Evolutionary conservation across 2,329 filamentous ascomycete species (phyloP).

Genomic region (Aspergillus piperis): DNA sequence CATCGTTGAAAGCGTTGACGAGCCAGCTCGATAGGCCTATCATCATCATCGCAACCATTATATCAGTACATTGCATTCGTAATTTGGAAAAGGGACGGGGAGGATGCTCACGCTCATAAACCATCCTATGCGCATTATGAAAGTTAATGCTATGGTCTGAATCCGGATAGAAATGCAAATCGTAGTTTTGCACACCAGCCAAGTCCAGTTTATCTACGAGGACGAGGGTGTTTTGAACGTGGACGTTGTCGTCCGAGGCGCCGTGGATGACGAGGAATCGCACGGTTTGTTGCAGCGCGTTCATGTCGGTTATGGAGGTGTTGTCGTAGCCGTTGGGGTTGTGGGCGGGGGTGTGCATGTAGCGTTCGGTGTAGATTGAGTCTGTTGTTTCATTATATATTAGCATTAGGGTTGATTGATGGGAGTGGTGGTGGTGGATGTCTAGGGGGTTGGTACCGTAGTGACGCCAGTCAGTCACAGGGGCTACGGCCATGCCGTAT

Average conservation of each 20-base stretch:
- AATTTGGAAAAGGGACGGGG: not conserved
- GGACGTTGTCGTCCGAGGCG: slow-evolving; percentile 95
- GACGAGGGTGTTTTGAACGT: slow-evolving; percentile 89
- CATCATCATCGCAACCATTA: too few relatives aligned
- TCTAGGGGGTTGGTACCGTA: slow-evolving; percentile 56
- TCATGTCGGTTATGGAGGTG: slow-evolving; percentile 72
- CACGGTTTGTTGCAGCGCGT: slow-evolving; percentile 72
- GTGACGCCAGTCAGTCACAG: slow-evolving; percentile 96
- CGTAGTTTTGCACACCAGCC: slow-evolving; percentile 83
- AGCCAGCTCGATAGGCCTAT: slow-evolving; percentile 70
- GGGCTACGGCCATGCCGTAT: slow-evolving; percentile 97
- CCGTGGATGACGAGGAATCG: slow-evolving; percentile 96
- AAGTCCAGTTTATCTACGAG: slow-evolving; percentile 85
- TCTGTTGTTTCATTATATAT: slow-evolving; percentile 15
- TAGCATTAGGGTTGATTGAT: too few relatives aligned
- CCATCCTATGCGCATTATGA: slow-evolving; percentile 85
- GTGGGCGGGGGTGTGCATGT: slow-evolving; percentile 91
- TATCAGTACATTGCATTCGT: not conserved
- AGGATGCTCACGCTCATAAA: slow-evolving; percentile 77
- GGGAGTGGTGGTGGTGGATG: too few relatives aligned
- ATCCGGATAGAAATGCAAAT: slow-evolving; percentile 94
- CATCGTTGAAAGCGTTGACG: slow-evolving; percentile 95
- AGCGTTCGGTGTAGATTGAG: slow-evolving; percentile 58
- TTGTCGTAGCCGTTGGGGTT: slow-evolving; percentile 77
- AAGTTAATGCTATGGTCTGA: slow-evolving; percentile 95